Evolutionary conservation across 345 rosid genomes (phyloP), one percentile per base, ranked within the genome.

Genomic region (Bruguiera gymnorhiza): DNA sequence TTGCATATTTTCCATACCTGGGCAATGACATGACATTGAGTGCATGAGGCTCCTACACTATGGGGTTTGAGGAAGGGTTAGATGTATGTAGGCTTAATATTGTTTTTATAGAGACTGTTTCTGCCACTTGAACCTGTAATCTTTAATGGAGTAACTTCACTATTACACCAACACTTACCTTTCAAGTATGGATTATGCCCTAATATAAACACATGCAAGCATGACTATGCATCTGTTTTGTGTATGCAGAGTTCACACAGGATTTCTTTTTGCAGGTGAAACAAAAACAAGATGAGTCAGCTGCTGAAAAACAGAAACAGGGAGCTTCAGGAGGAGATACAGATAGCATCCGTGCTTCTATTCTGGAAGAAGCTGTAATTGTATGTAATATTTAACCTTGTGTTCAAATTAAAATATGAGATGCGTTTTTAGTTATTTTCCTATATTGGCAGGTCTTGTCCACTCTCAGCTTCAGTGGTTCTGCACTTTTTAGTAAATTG

Each of bases 391-490:
- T 69, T 73, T 66, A 62, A 30, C 72, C 37, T 69, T 70, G 21
- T 52, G 59, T 58, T 74, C 63, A 36, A 48, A 48, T 54, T 74
- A 32, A 74, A 51, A 65, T 67, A 39, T 57, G 68, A 29, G 16
- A 27, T 72, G 34, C 10, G 50, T 29, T 51, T 54, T 48, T 36
- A n/a, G 34, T 36, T 27, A 55, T 58, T 71, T 81, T 53, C 63
- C 60, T 73, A 65, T 67, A 65, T 70, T 71, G 77, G 70, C 83
- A 92, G 97, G 97, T 95, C 43, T 95, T 87, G 66, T 84, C 94
- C 71, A 95, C 98, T 61, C 97, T 95, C 70, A 92, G 99, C 82
- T 92, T 95, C 84, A 95, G 98, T 66, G 98, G 98, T 65, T 90
- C 98, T 0, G 69, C 87, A 61, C 76, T 90, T 70, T 86, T 95